Conservation (phyloP, 202 grass and related monocot species). For the Schoenoplectus triqueter region DNA sequence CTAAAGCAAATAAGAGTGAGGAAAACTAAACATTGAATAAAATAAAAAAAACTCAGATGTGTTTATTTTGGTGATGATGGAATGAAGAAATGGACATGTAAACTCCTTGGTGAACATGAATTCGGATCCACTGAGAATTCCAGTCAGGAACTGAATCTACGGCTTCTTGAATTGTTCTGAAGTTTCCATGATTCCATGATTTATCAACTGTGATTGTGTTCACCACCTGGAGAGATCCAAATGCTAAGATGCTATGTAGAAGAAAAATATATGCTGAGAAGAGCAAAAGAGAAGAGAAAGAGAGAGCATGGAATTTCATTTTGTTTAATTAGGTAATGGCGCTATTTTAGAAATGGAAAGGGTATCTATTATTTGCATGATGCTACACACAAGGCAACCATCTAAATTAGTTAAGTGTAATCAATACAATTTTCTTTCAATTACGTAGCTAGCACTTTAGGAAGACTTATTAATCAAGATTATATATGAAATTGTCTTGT, state of each 20-base stretch:
- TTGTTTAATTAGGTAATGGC: not conserved
- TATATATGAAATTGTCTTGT: too few relatives aligned
- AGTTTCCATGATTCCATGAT: constrained; percentile 42
- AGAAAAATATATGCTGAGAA: constrained; percentile 18
- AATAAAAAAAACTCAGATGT: not conserved
- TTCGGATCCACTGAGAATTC: constrained; percentile 50
- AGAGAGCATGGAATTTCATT: constrained; percentile 11
- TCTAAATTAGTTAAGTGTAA: too few relatives aligned
- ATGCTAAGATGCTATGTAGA: not conserved
- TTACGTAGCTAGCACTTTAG: too few relatives aligned
- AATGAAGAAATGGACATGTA: constrained; percentile 41
- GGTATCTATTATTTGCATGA: too few relatives aligned
- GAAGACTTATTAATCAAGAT: too few relatives aligned
- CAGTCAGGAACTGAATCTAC: constrained; percentile 52
- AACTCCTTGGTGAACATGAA: constrained; percentile 47
- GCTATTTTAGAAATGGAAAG: not conserved
- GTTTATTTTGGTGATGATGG: not conserved
- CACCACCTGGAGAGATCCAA: constrained; percentile 9
- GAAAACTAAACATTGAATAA: not conserved
- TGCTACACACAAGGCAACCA: too few relatives aligned
- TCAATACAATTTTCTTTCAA: too few relatives aligned
- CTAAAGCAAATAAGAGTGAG: not conserved
- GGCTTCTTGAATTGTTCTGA: constrained; percentile 51
- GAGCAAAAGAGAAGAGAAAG: constrained; percentile 26
- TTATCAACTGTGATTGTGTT: constrained; percentile 47